These are phyloP conservation scores for Jacaranda copaia DNA, from an alignment of 257 asterid genomes.

Conservation along the genomic window DNA sequence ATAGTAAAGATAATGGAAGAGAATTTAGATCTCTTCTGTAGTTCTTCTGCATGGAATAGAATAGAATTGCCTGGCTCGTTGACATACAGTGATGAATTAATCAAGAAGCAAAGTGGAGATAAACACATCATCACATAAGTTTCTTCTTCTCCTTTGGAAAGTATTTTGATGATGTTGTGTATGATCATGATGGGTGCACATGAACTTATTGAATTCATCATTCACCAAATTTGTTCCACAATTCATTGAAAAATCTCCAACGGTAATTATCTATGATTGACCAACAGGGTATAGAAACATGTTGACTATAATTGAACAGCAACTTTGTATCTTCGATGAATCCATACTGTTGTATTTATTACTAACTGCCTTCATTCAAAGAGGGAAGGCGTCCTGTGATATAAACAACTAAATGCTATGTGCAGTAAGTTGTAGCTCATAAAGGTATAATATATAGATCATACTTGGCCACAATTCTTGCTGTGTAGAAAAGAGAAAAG, in stretches of 20 bases:
- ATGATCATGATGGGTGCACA: too few relatives aligned
- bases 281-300: neutral
- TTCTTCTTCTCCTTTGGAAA: too few relatives aligned
- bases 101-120: too few relatives aligned
- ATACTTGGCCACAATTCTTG: neutral
- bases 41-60: too few relatives aligned
- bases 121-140: too few relatives aligned
- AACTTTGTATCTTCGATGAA: constrained; percentile 1
- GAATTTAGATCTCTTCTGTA: too few relatives aligned
- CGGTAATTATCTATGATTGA: neutral
- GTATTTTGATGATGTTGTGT: too few relatives aligned
- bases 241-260: neutral
- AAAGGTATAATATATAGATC: neutral
- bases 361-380: constrained; percentile 18
- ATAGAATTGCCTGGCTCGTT: too few relatives aligned
- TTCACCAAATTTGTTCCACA: neutral
- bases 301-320: constrained; percentile 18
- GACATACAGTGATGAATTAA: too few relatives aligned
- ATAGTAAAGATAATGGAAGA: too few relatives aligned
- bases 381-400: constrained; percentile 1
- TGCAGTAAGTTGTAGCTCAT: neutral
- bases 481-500: constrained; percentile 15
- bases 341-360: neutral
- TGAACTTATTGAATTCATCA: too few relatives aligned
- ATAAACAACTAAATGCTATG: neutral